Conservation (phyloP, 2,329 filamentous ascomycete genomes). For the Xylaria sp. region DNA sequence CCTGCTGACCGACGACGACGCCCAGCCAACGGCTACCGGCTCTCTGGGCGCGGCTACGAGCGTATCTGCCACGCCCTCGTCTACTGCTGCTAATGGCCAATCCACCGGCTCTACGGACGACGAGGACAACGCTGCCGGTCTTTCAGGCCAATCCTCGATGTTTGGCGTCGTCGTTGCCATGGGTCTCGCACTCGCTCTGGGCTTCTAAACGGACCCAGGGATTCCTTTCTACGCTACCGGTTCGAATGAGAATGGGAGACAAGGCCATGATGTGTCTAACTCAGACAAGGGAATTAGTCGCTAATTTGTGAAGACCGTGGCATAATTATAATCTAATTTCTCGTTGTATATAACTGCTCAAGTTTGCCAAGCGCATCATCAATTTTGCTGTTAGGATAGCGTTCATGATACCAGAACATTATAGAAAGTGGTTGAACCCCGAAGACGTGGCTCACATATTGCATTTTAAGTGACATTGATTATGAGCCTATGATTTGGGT, state of each 20-base stretch:
- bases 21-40: slow-evolving; percentile 13
- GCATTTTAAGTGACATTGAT: neutral
- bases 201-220: slow-evolving; percentile 37
- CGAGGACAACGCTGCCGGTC: slow-evolving; percentile 31
- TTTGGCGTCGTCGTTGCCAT: slow-evolving; percentile 46
- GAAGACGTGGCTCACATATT: neutral
- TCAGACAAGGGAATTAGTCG: neutral
- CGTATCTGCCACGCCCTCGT: slow-evolving; percentile 16
- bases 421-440: neutral
- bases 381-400: slow-evolving; percentile 19
- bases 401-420: slow-evolving; percentile 23
- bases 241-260: neutral
- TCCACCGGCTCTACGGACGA: slow-evolving; percentile 17
- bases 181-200: slow-evolving; percentile 42
- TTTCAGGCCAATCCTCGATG: slow-evolving; percentile 40
- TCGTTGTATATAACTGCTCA: slow-evolving; percentile 22
- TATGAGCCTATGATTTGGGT: neutral
- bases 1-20: slow-evolving; percentile 23
- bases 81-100: slow-evolving; percentile 6
- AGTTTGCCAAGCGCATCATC: slow-evolving; percentile 10
- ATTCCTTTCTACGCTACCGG: neutral
- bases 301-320: neutral
- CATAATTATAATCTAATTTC: slow-evolving; percentile 22
- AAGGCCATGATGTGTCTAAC: neutral
- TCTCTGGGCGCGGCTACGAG: slow-evolving; percentile 17